A percentile compares a stretch with the other conserved stretches of the same genome.
Evolutionary conservation across 1,284 basidiomycete genomes (phyloP).

Genomic region (Ganoderma resinaceum): DNA sequence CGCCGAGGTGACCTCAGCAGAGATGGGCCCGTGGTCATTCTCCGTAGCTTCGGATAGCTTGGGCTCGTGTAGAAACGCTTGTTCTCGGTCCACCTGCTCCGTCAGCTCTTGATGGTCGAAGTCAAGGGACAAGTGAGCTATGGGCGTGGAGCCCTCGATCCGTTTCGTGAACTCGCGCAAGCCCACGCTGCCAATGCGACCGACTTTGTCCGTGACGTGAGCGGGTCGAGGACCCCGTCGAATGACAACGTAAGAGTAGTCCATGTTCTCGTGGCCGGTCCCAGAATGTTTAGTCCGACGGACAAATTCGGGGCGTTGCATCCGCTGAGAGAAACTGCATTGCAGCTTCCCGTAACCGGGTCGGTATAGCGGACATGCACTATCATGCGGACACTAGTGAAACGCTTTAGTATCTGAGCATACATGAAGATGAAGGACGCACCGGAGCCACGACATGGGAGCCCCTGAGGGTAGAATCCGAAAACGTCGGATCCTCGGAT

Average conservation of each 20-base stretch:
- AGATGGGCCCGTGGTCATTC: not conserved
- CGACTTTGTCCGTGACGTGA: constrained; percentile 50
- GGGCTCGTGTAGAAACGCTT: not conserved
- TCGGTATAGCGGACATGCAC: constrained; percentile 77
- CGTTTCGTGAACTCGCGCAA: constrained; percentile 48
- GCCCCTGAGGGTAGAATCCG: constrained; percentile 52
- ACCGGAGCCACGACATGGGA: constrained; percentile 87
- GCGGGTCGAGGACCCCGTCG: constrained; percentile 78
- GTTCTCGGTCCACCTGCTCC: not conserved
- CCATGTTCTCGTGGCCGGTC: constrained; percentile 84
- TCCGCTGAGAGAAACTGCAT: constrained; percentile 88
- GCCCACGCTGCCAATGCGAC: constrained; percentile 73
- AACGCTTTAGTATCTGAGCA: constrained; percentile 5
- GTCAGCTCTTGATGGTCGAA: constrained; percentile 38
- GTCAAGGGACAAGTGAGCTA: constrained; percentile 55
- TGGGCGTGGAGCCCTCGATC: constrained; percentile 38
- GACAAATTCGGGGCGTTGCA: constrained; percentile 87
- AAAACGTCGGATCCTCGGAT: constrained; percentile 51
- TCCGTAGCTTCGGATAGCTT: not conserved
- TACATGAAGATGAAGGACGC: constrained; percentile 38
- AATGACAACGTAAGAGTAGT: constrained; percentile 93
- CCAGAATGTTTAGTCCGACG: constrained; percentile 88
- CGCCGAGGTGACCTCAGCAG: constrained; percentile 47
- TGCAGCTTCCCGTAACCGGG: constrained; percentile 59
- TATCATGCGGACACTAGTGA: constrained; percentile 90